These are phyloP conservation scores for Lycium barbarum DNA, from an alignment of 257 asterid species.

Conservation along the genomic window DNA sequence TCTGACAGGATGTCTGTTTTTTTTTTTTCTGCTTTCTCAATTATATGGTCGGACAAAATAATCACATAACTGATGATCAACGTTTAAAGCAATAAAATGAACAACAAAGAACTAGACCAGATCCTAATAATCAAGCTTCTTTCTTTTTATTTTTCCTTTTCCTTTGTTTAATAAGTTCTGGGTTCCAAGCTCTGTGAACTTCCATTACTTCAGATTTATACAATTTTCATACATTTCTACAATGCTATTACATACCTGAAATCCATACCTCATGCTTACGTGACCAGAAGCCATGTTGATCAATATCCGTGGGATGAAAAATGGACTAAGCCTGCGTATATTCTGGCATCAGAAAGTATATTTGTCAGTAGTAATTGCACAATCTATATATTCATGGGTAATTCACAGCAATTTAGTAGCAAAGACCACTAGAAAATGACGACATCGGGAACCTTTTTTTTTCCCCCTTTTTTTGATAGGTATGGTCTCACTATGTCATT, in stretches of 20 bases:
- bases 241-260: constrained; percentile 61
- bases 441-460: neutral
- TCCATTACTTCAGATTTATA: neutral
- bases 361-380: constrained; percentile 8
- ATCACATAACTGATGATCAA: neutral
- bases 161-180: neutral
- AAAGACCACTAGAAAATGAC: neutral
- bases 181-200: constrained; percentile 22
- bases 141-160: neutral
- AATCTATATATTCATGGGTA: neutral
- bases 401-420: constrained; percentile 22
- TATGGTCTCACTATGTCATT: neutral
- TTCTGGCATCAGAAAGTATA: constrained; percentile 56
- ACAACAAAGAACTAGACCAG: neutral
- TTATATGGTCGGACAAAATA: neutral
- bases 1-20: neutral
- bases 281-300: constrained; percentile 99
- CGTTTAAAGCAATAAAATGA: neutral
- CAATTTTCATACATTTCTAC: constrained; percentile 19
- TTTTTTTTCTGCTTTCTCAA: constrained; percentile 8
- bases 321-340: constrained; percentile 90
- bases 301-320: constrained; percentile 92
- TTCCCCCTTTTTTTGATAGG: constrained; percentile 4
- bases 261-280: constrained; percentile 96
- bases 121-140: constrained; percentile 10